Evolutionary conservation across 176 grass and related monocot genomes (phyloP).

Genomic region (Elymus sibiricus): DNA sequence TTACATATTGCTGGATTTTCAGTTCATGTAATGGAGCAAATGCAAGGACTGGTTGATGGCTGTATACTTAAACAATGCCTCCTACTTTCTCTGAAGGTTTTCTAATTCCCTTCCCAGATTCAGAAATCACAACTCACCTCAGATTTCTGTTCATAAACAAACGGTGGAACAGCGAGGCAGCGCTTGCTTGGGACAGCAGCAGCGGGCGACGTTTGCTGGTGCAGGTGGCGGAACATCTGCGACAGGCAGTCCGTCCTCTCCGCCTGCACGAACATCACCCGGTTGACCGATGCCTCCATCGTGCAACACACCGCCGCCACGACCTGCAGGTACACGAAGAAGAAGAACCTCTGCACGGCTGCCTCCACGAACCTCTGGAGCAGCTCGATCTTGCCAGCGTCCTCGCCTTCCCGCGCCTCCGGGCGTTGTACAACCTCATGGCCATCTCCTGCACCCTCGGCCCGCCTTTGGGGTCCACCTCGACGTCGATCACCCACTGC

Average conservation of each 20-base stretch:
- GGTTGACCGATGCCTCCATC: conserved; percentile 51
- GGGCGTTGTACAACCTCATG: conserved; percentile 77
- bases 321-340: conserved; percentile 76
- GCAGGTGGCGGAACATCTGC: conserved; percentile 86
- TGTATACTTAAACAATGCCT: no score
- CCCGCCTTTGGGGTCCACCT: conserved; percentile 87
- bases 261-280: conserved; percentile 49
- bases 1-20: no score
- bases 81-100: no score
- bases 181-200: no score
- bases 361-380: conserved; percentile 74
- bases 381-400: conserved; percentile 64
- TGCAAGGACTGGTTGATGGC: no score
- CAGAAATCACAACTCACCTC: no score
- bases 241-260: conserved; percentile 54
- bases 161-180: no score
- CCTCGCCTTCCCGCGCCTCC: conserved; percentile 50
- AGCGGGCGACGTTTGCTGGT: no score
- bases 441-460: conserved; percentile 74
- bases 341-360: conserved; percentile 64
- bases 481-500: conserved; percentile 63
- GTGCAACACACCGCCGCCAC: conserved; percentile 61
- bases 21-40: no score
- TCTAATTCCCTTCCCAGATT: no score
- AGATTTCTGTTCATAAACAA: no score